A percentile compares a stretch with the other conserved stretches of the same genome.
Conservation (phyloP, 1,139 yeast species). For the Blastobotrys serpentis region DNA sequence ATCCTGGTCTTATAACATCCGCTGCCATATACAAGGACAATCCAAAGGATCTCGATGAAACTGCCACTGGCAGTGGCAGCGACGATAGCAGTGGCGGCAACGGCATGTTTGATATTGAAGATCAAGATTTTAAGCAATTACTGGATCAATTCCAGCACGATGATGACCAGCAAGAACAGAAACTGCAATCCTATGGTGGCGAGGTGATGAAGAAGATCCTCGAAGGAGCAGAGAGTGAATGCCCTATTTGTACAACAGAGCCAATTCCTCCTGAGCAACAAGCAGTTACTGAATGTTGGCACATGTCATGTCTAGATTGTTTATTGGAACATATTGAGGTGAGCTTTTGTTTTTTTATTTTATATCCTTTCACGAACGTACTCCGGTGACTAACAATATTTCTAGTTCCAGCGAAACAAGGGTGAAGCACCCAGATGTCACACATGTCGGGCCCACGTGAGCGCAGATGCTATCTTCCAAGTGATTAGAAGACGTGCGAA, state of each 20-base stretch:
- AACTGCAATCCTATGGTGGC: constrained; percentile 36
- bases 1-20: constrained; percentile 59
- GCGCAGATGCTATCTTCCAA: constrained; percentile 31
- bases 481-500: constrained; percentile 26
- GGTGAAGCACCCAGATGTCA: constrained; percentile 40
- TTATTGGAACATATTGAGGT: constrained; percentile 60
- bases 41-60: constrained; percentile 6
- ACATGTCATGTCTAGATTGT: constrained; percentile 73
- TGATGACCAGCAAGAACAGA: constrained; percentile 23
- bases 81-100: constrained; percentile 1
- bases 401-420: constrained; percentile 33
- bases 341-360: not conserved
- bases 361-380: too few relatives aligned
- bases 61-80: constrained; percentile 12
- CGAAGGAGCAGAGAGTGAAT: constrained; percentile 57
- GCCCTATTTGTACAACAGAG: constrained; percentile 77
- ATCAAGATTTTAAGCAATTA: constrained; percentile 29
- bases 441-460: constrained; percentile 39
- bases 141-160: constrained; percentile 25
- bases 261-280: constrained; percentile 54
- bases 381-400: constrained; percentile 3
- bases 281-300: constrained; percentile 77
- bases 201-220: constrained; percentile 40
- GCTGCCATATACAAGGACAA: constrained; percentile 29
- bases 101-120: constrained; percentile 24